A percentile compares a stretch with the other conserved stretches of the same genome.
Evolutionary conservation across 129 eudicot genomes (phyloP).

Genomic region (Helianthus tuberosus): DNA sequence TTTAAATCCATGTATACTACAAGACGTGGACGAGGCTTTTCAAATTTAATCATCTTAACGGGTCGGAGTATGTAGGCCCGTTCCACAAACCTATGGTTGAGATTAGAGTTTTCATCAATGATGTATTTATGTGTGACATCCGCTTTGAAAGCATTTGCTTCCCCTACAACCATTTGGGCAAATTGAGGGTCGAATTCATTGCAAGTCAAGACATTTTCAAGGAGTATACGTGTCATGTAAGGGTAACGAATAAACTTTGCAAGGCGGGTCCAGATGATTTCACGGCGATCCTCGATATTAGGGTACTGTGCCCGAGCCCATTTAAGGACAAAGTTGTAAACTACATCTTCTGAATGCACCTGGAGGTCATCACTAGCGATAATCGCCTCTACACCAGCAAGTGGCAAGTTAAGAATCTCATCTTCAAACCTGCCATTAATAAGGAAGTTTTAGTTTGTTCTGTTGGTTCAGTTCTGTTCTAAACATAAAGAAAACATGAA

Average conservation of each 20-base stretch:
- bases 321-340: slow-evolving; percentile 63
- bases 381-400: slow-evolving; percentile 67
- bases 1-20: slow-evolving; percentile 68
- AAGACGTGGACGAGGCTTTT: slow-evolving; percentile 42
- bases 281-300: slow-evolving; percentile 59
- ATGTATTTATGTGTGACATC: slow-evolving; percentile 52
- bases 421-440: slow-evolving; percentile 47
- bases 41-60: slow-evolving; percentile 64
- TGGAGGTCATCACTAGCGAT: slow-evolving; percentile 70
- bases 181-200: slow-evolving; percentile 51
- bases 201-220: slow-evolving; percentile 50
- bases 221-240: slow-evolving; percentile 67
- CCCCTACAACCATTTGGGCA: slow-evolving; percentile 50
- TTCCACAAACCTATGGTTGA: slow-evolving; percentile 43
- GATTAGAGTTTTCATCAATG: slow-evolving; percentile 34
- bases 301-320: slow-evolving; percentile 72
- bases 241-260: slow-evolving; percentile 61
- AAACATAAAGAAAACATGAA: no score
- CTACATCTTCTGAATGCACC: slow-evolving; percentile 74
- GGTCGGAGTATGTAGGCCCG: slow-evolving; percentile 74
- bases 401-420: slow-evolving; percentile 66
- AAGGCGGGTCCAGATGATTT: slow-evolving; percentile 46
- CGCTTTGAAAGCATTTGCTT: slow-evolving; percentile 73
- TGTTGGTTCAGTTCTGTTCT: no score
- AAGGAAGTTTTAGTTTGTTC: no score